These are phyloP conservation scores for Acacia pycnantha DNA, from an alignment of 331 rosid species.

Conservation along the genomic window DNA sequence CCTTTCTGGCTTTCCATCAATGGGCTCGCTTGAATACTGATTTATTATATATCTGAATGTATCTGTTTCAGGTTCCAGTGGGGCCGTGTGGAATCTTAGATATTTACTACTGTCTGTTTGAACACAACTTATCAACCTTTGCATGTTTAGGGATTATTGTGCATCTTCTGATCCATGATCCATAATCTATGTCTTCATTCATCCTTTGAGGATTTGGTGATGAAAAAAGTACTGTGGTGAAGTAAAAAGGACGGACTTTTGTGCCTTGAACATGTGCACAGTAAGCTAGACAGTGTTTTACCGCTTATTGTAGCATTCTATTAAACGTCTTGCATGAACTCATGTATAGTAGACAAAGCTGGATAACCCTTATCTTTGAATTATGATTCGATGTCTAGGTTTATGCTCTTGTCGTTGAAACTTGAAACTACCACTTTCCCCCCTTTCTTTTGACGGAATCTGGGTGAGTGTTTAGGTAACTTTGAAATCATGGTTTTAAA, in stretches of 20 bases:
- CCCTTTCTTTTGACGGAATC: background rate
- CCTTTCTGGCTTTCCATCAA: constrained; percentile 67
- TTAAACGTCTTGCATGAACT: constrained; percentile 32
- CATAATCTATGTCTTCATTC: background rate
- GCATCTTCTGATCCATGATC: constrained; percentile 11
- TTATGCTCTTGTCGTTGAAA: background rate
- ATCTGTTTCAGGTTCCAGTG: constrained; percentile 28
- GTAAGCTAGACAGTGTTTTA: constrained; percentile 32
- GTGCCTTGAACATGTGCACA: constrained; percentile 29
- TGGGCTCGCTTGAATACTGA: constrained; percentile 76
- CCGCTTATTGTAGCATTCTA: constrained; percentile 32
- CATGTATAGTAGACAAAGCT: constrained; percentile 26
- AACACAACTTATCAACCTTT: background rate
- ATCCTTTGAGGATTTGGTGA: constrained; percentile 19
- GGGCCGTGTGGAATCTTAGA: constrained; percentile 19
- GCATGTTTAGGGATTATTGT: background rate
- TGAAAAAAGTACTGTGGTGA: constrained; percentile 20
- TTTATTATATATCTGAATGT: background rate
- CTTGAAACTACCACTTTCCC: background rate
- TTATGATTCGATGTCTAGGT: constrained; percentile 6
- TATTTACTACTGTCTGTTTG: constrained; percentile 12
- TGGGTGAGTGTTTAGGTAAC: background rate
- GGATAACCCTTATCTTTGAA: constrained; percentile 15
- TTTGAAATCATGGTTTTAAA: too few relatives aligned
- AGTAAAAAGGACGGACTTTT: constrained; percentile 31